A percentile compares a stretch with the other conserved stretches of the same genome.
These are phyloP conservation scores for Trichoderma atroviride DNA, from an alignment of 2,329 filamentous ascomycete species.

Conservation along the genomic window DNA sequence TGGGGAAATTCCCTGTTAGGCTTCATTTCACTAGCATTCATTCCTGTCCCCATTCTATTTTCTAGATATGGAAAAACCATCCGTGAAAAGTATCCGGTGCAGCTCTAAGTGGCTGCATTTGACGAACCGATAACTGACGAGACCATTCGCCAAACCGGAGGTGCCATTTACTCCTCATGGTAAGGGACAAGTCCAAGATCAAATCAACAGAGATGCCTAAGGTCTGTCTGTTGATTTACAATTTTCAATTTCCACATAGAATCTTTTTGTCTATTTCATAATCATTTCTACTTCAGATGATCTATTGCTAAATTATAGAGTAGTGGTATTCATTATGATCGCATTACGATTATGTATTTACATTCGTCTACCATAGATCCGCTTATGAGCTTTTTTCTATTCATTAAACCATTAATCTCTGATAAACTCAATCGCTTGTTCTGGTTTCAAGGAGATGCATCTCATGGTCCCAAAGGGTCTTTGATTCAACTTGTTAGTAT, in stretches of 20 bases:
- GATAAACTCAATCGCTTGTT: neutral
- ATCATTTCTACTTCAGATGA: too few relatives aligned
- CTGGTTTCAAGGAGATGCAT: neutral
- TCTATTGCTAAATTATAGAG: too few relatives aligned
- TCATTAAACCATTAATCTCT: neutral
- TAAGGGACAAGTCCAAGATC: neutral
- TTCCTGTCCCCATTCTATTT: neutral
- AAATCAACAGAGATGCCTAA: neutral
- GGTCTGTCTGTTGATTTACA: too few relatives aligned
- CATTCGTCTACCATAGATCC: neutral
- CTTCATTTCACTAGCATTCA: slow-evolving; percentile 2
- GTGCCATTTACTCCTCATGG: too few relatives aligned
- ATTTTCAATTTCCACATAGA: too few relatives aligned
- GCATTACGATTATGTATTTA: neutral
- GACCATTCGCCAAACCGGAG: neutral
- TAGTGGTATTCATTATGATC: neutral
- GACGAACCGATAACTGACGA: neutral
- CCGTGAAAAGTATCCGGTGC: neutral
- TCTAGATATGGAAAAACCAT: neutral
- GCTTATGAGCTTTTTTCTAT: neutral
- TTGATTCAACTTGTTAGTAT: neutral
- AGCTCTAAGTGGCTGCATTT: neutral
- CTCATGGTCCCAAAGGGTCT: neutral
- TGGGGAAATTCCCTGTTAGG: neutral
- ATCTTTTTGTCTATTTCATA: too few relatives aligned